phyloP scores from a whole-genome alignment of 305 asterid species.

The Caryopteris hybrid region DNA sequence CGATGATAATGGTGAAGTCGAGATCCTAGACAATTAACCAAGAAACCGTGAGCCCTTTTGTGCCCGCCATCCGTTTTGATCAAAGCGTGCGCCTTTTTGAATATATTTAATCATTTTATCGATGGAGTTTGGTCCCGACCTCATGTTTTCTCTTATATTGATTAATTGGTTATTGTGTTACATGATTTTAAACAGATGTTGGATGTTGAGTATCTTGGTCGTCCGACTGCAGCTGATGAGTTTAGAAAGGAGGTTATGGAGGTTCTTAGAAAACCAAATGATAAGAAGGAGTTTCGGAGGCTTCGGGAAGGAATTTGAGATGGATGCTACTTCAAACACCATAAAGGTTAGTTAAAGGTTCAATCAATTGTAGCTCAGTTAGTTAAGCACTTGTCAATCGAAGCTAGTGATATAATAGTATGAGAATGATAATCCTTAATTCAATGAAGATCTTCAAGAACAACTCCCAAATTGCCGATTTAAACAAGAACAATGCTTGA shows the following conservation, averaged over 20 bases:
- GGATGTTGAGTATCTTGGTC: neutral
- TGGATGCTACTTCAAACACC: slow-evolving; percentile 17
- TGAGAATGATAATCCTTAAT: no score
- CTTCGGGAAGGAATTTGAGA: neutral
- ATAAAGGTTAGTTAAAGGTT: slow-evolving; percentile 31
- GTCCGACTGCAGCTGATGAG: neutral
- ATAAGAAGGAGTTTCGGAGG: slow-evolving; percentile 22
- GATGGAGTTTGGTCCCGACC: neutral
- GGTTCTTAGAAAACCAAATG: slow-evolving; percentile 29
- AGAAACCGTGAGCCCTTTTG: slow-evolving; percentile 14
- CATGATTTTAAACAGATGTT: slow-evolving; percentile 14
- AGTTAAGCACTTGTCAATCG: no score
- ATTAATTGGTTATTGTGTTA: neutral
- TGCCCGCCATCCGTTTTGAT: neutral
- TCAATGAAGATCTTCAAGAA: slow-evolving; percentile 29
- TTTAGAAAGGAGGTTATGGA: slow-evolving; percentile 27
- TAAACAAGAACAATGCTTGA: slow-evolving; percentile 19
- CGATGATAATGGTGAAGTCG: slow-evolving; percentile 12
- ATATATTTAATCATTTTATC: neutral
- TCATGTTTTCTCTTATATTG: no score
- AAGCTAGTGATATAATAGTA: no score
- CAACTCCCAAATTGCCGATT: slow-evolving; percentile 16
- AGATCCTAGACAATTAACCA: slow-evolving; percentile 17
- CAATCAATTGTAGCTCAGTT: no score
- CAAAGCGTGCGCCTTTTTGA: slow-evolving; percentile 10